Evolutionary conservation across 2,329 filamentous ascomycete species (phyloP).

Genomic region (Botrytis squamosa): DNA sequence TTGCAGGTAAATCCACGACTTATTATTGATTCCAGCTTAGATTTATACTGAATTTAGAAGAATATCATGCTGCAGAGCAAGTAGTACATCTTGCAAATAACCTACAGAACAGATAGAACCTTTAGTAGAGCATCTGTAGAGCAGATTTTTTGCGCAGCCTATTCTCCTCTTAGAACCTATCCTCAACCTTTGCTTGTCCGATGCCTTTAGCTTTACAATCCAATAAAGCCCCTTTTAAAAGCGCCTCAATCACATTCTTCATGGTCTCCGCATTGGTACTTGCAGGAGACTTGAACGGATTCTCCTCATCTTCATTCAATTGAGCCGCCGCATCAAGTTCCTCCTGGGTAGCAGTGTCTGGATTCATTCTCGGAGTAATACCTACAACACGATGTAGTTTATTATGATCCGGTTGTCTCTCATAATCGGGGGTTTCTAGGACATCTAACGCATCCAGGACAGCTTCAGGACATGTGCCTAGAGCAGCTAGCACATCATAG

Average conservation of each 20-base stretch:
- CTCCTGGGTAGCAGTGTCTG: background rate
- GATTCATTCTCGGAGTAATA: background rate
- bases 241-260: conserved; percentile 2
- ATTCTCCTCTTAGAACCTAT: background rate
- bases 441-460: conserved; percentile 27
- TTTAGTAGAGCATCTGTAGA: no score
- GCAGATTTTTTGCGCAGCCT: no score
- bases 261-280: conserved; percentile 3
- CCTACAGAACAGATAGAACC: no score
- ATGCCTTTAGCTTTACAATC: background rate
- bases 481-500: conserved; percentile 36
- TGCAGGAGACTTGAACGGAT: background rate
- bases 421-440: conserved; percentile 7
- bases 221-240: conserved; percentile 1
- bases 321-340: background rate
- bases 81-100: no score
- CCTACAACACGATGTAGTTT: conserved; percentile 9
- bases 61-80: no score
- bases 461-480: conserved; percentile 33
- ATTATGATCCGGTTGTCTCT: background rate
- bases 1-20: no score
- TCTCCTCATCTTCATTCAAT: background rate
- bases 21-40: no score
- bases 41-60: no score
- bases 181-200: background rate